Percentiles rank a stretch among this genome's conserved stretches.
Conservation (phyloP, 1,139 yeast genomes). For the Magnusiomyces paraingens region DNA sequence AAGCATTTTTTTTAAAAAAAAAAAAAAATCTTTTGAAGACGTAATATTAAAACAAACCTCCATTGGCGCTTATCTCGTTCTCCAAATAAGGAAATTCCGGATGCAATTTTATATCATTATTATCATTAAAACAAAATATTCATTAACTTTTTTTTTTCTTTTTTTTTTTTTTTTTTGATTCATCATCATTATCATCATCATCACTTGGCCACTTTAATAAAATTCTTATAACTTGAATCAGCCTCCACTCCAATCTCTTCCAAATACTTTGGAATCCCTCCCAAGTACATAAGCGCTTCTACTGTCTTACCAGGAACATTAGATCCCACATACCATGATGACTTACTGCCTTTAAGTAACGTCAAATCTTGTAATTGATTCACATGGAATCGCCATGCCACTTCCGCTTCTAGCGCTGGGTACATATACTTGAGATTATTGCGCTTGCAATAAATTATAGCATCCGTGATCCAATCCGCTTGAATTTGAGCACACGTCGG, state of each 20-base stretch:
- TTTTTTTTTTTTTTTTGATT: too few species aligned
- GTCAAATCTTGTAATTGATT: constrained; percentile 13
- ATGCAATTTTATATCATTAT: too few species aligned
- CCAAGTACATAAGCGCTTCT: constrained; percentile 25
- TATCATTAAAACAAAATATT: too few species aligned
- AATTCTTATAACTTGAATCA: constrained; percentile 14
- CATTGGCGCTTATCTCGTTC: too few species aligned
- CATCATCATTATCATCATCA: too few species aligned
- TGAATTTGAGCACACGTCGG: constrained; percentile 28
- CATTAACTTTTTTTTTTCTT: too few species aligned
- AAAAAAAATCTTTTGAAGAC: too few species aligned
- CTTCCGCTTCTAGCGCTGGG: constrained; percentile 12
- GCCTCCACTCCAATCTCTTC: constrained; percentile 14
- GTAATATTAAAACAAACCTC: too few species aligned
- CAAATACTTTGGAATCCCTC: constrained; percentile 24
- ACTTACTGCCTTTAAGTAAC: constrained; percentile 8
- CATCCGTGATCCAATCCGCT: constrained; percentile 23
- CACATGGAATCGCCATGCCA: constrained; percentile 14
- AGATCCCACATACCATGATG: constrained; percentile 30
- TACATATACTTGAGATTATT: constrained; percentile 18
- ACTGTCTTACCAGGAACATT: constrained; percentile 28
- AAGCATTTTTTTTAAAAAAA: too few species aligned
- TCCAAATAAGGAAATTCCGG: too few species aligned
- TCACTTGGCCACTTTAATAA: constrained; percentile 8
- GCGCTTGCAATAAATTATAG: constrained; percentile 18